These are phyloP conservation scores for Zygosaccharomyces sapae DNA, from an alignment of 1,139 yeast genomes.

Conservation along the genomic window DNA sequence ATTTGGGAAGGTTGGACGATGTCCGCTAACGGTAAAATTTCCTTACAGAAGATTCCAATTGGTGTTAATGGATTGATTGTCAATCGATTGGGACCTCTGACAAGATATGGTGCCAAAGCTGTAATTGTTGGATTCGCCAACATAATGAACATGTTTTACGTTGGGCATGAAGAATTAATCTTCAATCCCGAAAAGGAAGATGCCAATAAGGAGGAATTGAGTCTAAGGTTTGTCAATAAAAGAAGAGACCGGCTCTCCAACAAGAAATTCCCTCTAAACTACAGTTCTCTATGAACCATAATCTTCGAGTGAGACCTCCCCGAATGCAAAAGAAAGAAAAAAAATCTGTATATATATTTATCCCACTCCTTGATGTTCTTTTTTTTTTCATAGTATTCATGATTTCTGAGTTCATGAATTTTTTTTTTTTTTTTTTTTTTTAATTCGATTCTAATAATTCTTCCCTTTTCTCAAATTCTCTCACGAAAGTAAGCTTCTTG, in stretches of 20 bases:
- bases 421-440: neutral
- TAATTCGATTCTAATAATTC: neutral
- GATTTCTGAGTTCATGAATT: no score
- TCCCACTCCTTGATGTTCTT: neutral
- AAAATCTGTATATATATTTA: slow-evolving; percentile 3
- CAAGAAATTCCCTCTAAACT: slow-evolving; percentile 16
- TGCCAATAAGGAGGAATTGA: slow-evolving; percentile 33
- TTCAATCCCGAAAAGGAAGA: slow-evolving; percentile 39
- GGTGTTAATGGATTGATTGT: slow-evolving; percentile 44
- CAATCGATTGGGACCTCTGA: slow-evolving; percentile 50
- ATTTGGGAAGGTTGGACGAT: slow-evolving; percentile 82
- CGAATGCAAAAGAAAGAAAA: neutral
- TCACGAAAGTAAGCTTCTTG: no score
- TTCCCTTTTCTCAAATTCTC: neutral
- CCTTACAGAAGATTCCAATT: slow-evolving; percentile 58
- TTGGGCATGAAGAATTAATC: slow-evolving; percentile 57
- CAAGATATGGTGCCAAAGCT: slow-evolving; percentile 72
- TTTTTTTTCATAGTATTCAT: no score
- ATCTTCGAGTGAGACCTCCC: no score
- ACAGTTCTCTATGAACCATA: slow-evolving; percentile 8
- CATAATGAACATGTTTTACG: slow-evolving; percentile 61
- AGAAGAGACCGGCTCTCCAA: slow-evolving; percentile 30
- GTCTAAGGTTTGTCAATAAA: slow-evolving; percentile 37
- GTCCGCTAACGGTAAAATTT: slow-evolving; percentile 57
- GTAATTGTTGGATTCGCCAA: slow-evolving; percentile 72